phyloP scores from a whole-genome alignment of 306 rosid species.

The Ceratonia siliqua region DNA sequence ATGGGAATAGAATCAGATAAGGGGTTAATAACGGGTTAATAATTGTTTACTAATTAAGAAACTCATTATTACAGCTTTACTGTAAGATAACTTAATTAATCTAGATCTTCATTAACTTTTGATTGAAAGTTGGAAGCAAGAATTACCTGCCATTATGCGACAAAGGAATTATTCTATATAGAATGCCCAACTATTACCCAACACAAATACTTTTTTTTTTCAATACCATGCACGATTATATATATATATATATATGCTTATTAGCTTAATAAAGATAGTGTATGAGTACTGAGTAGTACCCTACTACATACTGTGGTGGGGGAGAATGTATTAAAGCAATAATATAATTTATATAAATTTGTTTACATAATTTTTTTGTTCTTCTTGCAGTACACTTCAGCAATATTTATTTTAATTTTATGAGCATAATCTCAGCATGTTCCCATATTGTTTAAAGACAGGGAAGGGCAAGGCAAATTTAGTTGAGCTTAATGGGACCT shows the following conservation, averaged over 20 bases:
- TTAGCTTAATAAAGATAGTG: neutral
- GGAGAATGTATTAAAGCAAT: neutral
- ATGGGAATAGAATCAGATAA: slow-evolving; percentile 8
- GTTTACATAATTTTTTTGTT: too few species aligned
- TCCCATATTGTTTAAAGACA: neutral
- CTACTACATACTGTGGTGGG: neutral
- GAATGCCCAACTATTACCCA: slow-evolving; percentile 22
- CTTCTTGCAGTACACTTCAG: too few species aligned
- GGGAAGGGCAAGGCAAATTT: neutral
- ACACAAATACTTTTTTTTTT: neutral
- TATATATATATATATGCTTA: neutral
- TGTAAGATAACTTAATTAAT: slow-evolving; percentile 3
- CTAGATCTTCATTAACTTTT: neutral
- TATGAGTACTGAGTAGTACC: neutral
- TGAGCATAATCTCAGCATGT: neutral
- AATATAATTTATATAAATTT: neutral
- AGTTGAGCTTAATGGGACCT: neutral
- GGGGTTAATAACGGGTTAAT: neutral
- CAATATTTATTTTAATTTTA: neutral
- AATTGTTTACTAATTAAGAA: slow-evolving; percentile 13
- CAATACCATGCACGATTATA: neutral
- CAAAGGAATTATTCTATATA: neutral
- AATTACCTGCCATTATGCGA: slow-evolving; percentile 27
- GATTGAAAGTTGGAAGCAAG: slow-evolving; percentile 21
- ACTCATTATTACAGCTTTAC: slow-evolving; percentile 28